Percentiles rank a stretch among this genome's conserved stretches.
These are phyloP conservation scores for Phytophthora rubi DNA, from an alignment of 352 stramenopile genomes.

Conservation along the genomic window DNA sequence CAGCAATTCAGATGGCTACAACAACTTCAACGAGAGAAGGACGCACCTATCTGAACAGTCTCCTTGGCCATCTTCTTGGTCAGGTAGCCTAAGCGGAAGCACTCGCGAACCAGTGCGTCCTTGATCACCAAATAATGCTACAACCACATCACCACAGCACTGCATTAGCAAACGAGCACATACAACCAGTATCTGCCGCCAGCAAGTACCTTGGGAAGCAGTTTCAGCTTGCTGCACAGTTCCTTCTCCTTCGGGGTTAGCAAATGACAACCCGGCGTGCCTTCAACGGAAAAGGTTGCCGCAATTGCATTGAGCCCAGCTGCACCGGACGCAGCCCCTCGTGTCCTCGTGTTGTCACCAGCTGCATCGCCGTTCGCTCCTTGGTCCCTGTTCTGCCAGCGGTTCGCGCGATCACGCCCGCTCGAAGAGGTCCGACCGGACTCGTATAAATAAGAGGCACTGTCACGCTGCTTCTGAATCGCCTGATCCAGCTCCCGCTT, in stretches of 20 bases:
- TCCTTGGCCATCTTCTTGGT: slow-evolving; percentile 82
- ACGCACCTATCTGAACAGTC: slow-evolving; percentile 92
- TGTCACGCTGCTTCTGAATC: slow-evolving; percentile 89
- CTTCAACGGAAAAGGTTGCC: slow-evolving; percentile 79
- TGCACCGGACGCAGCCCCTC: slow-evolving; percentile 15
- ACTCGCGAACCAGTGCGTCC: slow-evolving; percentile 92
- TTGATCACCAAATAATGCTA: slow-evolving; percentile 96
- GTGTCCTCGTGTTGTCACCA: slow-evolving; percentile 42
- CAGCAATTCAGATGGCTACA: slow-evolving; percentile 16
- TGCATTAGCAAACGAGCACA: slow-evolving; percentile 10
- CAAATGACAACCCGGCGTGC: slow-evolving; percentile 85
- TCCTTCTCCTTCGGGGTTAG: slow-evolving; percentile 92
- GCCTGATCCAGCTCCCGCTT: slow-evolving; percentile 92
- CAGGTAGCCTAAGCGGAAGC: slow-evolving; percentile 77
- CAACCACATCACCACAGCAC: slow-evolving; percentile 5
- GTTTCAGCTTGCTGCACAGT: slow-evolving; percentile 89
- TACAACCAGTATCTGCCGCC: background rate
- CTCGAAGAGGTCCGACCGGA: slow-evolving; percentile 59
- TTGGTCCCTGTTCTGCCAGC: slow-evolving; percentile 69
- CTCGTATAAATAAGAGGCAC: slow-evolving; percentile 87
- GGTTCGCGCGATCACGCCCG: slow-evolving; percentile 68
- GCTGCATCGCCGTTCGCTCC: slow-evolving; percentile 37
- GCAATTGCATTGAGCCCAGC: slow-evolving; percentile 37
- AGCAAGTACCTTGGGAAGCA: slow-evolving; percentile 83
- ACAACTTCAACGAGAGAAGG: slow-evolving; percentile 1